phyloP scores from a whole-genome alignment of 208 protist genomes.

The Leishmania arabica region DNA sequence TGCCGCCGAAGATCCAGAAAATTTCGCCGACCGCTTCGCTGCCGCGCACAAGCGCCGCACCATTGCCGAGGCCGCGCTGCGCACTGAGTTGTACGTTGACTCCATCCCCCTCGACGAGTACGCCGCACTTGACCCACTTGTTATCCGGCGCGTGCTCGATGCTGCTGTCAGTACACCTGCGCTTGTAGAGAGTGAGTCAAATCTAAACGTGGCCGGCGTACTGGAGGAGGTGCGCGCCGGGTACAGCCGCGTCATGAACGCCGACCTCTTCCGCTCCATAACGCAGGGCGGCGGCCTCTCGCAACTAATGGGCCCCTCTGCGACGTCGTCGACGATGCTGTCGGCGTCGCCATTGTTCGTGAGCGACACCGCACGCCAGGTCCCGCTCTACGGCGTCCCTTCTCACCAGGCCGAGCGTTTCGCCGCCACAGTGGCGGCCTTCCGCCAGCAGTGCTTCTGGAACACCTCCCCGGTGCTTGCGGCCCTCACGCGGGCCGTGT shows the following conservation, averaged over 20 bases:
- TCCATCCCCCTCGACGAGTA: conserved; percentile 95
- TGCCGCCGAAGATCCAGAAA: conserved; percentile 88
- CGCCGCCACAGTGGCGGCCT: conserved; percentile 41
- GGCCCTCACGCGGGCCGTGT: conserved; percentile 67
- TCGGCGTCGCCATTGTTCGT: conserved; percentile 35
- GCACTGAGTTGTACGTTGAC: conserved; percentile 93
- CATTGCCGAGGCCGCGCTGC: conserved; percentile 78
- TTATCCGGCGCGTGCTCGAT: conserved; percentile 61
- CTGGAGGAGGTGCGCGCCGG: conserved; percentile 85
- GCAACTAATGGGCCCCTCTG: conserved; percentile 36
- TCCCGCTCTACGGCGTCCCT: conserved; percentile 55
- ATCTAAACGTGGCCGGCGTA: conserved; percentile 64
- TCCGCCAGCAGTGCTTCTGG: conserved; percentile 67
- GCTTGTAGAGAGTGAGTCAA: conserved; percentile 73
- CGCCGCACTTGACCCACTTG: conserved; percentile 65
- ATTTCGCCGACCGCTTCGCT: conserved; percentile 91
- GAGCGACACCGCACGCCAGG: conserved; percentile 2
- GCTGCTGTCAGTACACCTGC: conserved; percentile 74
- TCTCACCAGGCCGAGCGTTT: conserved; percentile 49
- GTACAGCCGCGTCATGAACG: conserved; percentile 91
- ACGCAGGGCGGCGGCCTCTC: conserved; percentile 54
- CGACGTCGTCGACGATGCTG: conserved; percentile 1
- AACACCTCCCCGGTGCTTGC: conserved; percentile 43
- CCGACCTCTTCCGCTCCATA: conserved; percentile 72
- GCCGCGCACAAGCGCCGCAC: conserved; percentile 75